Base-by-base conservation (phyloP, 169 alveolate species). In the Eimeria falciformis region DNA sequence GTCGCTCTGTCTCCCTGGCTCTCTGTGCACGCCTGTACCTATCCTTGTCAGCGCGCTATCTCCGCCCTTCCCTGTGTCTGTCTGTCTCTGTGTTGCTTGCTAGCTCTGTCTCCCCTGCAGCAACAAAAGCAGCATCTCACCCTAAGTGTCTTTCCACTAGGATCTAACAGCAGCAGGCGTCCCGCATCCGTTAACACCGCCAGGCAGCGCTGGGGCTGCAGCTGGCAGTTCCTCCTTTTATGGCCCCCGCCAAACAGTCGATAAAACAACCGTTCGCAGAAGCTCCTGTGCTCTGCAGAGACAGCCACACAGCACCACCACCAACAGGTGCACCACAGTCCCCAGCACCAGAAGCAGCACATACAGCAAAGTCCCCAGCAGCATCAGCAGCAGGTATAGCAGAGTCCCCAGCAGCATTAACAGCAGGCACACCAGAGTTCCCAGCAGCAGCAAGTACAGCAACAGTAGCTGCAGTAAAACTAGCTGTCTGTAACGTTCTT, bases 201-300 rank as follows among this genome's bases (percentile, higher is more conserved):
- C 17, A 85, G 53, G 71, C 91, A 85, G 43, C 83, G 91, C 84
- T 85, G 83, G 29, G 91, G 91, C 84, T 85, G 83, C 71, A 85
- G 14, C 75, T 79, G 89, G 89, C 89, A 79, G 11, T 79, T 79
- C 68, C 68, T n/a, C 14, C n/a, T 55, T 27, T 78, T 79, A 73
- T 79, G 73, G 73, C 53, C 47, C 5, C 65, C 40, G 75, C 89
- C 89, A 2, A 47, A 79, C 56, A 79, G 17, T 40, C 89, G 89
- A 27, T 53, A 29, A 55, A 53, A 79, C n/a, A 79, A 23, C 75
- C 89, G 89, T 33, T 79, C 89, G 55, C 89, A 79, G 23, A 79
- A 79, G 75, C 89, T 79, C 12, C 89, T 14, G 37, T 55, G 89
- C 21, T 79, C 89, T 79, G 89, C 73, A 55, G 46, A 27, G 46